phyloP scores from a whole-genome alignment of 169 alveolate species.

The Cryptosporidium andersoni region DNA sequence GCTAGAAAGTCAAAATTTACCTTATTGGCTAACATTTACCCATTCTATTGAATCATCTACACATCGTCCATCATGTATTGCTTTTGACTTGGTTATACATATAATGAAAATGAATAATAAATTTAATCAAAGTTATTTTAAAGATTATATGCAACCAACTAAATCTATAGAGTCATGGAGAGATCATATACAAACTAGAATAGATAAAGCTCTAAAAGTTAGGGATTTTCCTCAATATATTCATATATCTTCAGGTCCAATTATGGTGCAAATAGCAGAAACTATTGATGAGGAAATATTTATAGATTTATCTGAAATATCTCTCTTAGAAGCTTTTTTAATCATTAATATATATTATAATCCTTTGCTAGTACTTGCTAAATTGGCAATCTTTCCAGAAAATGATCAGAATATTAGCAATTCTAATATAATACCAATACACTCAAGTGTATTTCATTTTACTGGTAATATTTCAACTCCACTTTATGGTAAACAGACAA shows the following conservation, averaged over 20 bases:
- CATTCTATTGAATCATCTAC: conserved; percentile 29
- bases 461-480: conserved; percentile 28
- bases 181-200: conserved; percentile 3
- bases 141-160: not conserved
- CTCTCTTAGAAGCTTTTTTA: conserved; percentile 15
- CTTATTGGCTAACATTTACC: conserved; percentile 50
- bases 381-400: conserved; percentile 32
- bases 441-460: conserved; percentile 22
- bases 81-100: conserved; percentile 71
- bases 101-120: conserved; percentile 3
- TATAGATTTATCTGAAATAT: conserved; percentile 2
- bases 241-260: conserved; percentile 12
- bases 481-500: conserved; percentile 22
- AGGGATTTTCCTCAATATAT: conserved; percentile 35
- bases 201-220: conserved; percentile 24
- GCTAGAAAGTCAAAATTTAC: conserved; percentile 25
- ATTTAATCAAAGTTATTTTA: not conserved
- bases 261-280: not conserved
- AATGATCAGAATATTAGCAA: not conserved
- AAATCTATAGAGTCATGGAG: conserved; percentile 3
- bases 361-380: conserved; percentile 28
- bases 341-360: conserved; percentile 46
- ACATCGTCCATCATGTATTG: conserved; percentile 55
- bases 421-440: not conserved
- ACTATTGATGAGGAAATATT: conserved; percentile 28